These are phyloP conservation scores for Xylariaceae sp. DNA, from an alignment of 2,329 filamentous ascomycete species.

Conservation along the genomic window DNA sequence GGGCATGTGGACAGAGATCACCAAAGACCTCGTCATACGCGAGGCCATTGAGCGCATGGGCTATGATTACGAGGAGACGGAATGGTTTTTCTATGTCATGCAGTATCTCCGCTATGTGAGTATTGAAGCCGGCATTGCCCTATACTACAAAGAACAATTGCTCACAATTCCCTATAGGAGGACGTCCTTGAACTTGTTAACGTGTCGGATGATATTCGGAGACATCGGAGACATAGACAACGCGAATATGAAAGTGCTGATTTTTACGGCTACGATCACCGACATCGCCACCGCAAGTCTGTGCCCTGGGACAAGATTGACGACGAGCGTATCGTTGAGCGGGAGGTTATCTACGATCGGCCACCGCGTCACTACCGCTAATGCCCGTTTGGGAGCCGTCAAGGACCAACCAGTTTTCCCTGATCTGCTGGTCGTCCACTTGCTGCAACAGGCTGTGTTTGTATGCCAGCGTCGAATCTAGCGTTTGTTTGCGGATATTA, in stretches of 20 bases:
- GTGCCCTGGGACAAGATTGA: conserved; percentile 43
- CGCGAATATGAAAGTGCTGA: conserved; percentile 58
- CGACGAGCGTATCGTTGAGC: conserved; percentile 65
- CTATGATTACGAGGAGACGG: conserved; percentile 89
- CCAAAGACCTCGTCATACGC: conserved; percentile 82
- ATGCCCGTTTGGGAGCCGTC: no score
- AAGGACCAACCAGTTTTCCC: no score
- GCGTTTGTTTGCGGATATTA: no score
- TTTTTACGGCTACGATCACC: conserved; percentile 49
- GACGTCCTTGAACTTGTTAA: conserved; percentile 83
- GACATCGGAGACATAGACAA: conserved; percentile 51
- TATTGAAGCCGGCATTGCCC: conserved; percentile 23
- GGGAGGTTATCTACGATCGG: conserved; percentile 64
- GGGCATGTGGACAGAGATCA: conserved; percentile 94
- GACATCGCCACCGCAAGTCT: conserved; percentile 36
- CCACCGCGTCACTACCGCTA: conserved; percentile 16
- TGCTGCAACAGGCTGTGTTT: no score
- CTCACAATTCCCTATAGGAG: conserved; percentile 57
- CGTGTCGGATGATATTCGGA: conserved; percentile 77
- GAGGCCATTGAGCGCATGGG: conserved; percentile 83
- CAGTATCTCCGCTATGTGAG: conserved; percentile 85
- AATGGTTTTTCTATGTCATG: conserved; percentile 88
- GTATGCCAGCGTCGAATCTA: no score
- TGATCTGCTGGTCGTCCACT: no score
- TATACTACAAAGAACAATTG: not conserved